These are phyloP conservation scores for Trichoderma atroviride DNA, from an alignment of 2,329 filamentous ascomycete species.

Conservation along the genomic window DNA sequence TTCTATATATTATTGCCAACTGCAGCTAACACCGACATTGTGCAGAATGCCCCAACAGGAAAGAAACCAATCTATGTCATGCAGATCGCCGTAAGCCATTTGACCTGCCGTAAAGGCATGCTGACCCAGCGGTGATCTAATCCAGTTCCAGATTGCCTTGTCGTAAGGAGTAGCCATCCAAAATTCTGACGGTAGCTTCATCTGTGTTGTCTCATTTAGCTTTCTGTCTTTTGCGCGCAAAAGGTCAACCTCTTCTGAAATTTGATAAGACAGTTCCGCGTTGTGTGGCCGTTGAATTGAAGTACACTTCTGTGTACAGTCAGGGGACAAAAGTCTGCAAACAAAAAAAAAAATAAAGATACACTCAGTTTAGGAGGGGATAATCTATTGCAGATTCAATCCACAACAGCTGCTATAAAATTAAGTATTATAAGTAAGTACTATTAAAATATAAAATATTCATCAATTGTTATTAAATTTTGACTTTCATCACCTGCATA, in stretches of 20 bases:
- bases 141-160: background rate
- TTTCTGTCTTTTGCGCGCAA: background rate
- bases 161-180: background rate
- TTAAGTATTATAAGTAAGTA: too few relatives aligned
- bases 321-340: too few relatives aligned
- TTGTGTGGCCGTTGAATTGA: too few relatives aligned
- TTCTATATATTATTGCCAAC: background rate
- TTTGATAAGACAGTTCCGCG: background rate
- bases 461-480: too few relatives aligned
- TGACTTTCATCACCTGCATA: too few relatives aligned
- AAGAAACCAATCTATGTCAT: background rate
- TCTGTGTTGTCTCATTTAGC: background rate
- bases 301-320: too few relatives aligned
- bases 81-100: background rate
- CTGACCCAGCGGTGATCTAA: background rate
- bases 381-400: too few relatives aligned
- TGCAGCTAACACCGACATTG: background rate
- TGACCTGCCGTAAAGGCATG: background rate
- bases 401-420: too few relatives aligned
- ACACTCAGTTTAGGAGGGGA: too few relatives aligned
- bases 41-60: background rate
- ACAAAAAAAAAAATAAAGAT: too few relatives aligned
- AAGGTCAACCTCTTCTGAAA: background rate
- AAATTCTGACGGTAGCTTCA: background rate
- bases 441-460: too few relatives aligned